A percentile compares a stretch with the other conserved stretches of the same genome.
phyloP scores from a whole-genome alignment of 164 flowering plant genomes.

The Umbellularia californica region DNA sequence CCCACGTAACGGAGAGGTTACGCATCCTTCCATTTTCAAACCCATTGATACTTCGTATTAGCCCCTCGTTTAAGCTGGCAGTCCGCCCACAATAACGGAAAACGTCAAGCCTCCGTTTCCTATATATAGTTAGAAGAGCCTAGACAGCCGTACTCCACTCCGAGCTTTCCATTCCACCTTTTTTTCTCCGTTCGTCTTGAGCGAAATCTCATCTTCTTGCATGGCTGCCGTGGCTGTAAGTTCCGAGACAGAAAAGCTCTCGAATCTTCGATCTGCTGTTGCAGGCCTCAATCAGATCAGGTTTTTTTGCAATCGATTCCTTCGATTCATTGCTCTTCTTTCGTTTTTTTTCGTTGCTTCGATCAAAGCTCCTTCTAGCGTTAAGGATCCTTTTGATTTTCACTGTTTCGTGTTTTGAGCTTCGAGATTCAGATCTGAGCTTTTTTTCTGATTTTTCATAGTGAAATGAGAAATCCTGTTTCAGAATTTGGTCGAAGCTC shows the following conservation, averaged over 20 bases:
- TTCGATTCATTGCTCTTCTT: neutral
- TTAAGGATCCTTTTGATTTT: neutral
- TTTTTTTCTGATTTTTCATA: constrained; percentile 15
- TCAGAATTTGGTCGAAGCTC: constrained; percentile 29
- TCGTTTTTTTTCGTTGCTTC: neutral
- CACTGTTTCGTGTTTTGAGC: neutral
- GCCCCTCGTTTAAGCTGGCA: neutral
- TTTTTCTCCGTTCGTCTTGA: neutral
- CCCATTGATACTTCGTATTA: neutral
- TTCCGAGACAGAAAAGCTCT: constrained; percentile 53
- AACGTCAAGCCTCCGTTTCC: neutral
- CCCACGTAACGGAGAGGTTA: no score
- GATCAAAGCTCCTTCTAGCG: neutral
- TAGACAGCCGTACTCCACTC: neutral
- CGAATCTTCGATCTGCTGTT: constrained; percentile 55
- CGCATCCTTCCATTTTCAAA: no score
- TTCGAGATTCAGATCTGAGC: no score
- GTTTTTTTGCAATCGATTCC: constrained; percentile 18
- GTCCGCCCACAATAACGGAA: neutral
- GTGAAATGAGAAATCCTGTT: constrained; percentile 94
- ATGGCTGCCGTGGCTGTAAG: constrained; percentile 39
- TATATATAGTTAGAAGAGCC: neutral
- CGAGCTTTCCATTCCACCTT: constrained; percentile 1
- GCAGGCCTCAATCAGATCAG: constrained; percentile 78
- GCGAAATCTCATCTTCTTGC: constrained; percentile 2